Conservation (phyloP, 805 yeast species). For the Yamadazyma phyllophila region DNA sequence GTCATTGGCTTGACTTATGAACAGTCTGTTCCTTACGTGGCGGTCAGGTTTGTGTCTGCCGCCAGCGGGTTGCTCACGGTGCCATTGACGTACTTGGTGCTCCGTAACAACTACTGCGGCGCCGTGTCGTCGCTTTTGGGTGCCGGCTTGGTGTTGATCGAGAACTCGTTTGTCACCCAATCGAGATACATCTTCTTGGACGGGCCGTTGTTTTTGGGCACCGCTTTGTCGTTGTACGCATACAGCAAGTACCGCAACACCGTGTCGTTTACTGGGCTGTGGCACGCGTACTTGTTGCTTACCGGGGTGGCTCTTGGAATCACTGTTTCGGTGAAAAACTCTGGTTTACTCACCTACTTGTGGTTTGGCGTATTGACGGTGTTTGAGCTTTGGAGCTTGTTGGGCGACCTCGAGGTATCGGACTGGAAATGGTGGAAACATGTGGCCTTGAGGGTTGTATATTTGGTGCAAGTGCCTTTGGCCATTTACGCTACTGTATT, state of each 20-base stretch:
- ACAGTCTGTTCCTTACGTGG: slow-evolving; percentile 43
- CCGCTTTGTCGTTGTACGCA: slow-evolving; percentile 49
- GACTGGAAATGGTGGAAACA: slow-evolving; percentile 38
- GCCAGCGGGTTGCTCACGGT: slow-evolving; percentile 53
- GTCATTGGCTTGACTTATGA: slow-evolving; percentile 43
- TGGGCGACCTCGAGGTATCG: slow-evolving; percentile 64
- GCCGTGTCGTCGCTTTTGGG: slow-evolving; percentile 50
- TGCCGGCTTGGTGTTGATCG: slow-evolving; percentile 52
- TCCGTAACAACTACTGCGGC: slow-evolving; percentile 56
- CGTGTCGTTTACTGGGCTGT: slow-evolving; percentile 44
- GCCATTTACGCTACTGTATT: slow-evolving; percentile 57
- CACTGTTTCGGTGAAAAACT: slow-evolving; percentile 62
- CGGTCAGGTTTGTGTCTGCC: slow-evolving; percentile 58
- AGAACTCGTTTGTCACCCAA: slow-evolving; percentile 62
- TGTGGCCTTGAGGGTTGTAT: slow-evolving; percentile 35
- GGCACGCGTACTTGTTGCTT: slow-evolving; percentile 51
- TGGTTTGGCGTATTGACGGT: slow-evolving; percentile 58
- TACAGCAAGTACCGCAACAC: slow-evolving; percentile 49
- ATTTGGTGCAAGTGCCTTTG: slow-evolving; percentile 54
- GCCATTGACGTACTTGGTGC: slow-evolving; percentile 50
- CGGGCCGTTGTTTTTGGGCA: slow-evolving; percentile 42
- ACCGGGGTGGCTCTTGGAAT: slow-evolving; percentile 54
- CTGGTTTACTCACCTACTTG: slow-evolving; percentile 63
- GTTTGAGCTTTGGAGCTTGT: slow-evolving; percentile 59
- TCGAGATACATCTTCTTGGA: slow-evolving; percentile 50